Evolutionary conservation across 352 stramenopile species (phyloP), one percentile per base, ranked within the genome.

Genomic region (Lagenidium giganteum): DNA sequence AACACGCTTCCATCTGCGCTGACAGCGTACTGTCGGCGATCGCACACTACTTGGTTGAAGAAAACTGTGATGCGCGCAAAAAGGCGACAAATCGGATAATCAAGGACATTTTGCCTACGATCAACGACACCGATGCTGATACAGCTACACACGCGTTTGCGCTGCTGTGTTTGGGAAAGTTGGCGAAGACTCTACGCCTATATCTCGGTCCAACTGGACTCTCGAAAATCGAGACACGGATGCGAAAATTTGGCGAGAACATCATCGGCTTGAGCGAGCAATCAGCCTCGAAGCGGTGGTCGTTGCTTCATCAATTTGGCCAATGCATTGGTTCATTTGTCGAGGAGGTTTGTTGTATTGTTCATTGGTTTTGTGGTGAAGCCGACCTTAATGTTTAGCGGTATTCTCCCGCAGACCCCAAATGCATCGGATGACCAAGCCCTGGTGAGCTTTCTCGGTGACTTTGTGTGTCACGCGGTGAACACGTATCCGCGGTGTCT

Each of bases 61-160:
- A 57, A 14, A 70, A 69, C 23, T 59, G 82, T 18, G 67, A 83
- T 11, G 31, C 28, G 30, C 61, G 64, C 20, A 93, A 90, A 42
- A 87, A 83, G 33, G 57, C 57, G 9, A 47, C 89, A 30, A 85
- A 89, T 33, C 77, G 70, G 28, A 70, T 93, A 30, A 38, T 89
- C 22, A 88, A 90, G 32, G 73, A 90, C 16, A 47, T 87, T 25
- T 49, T 93, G 4, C 73, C 71, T 0, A 49, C 73, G 24, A 41
- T 93, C 26, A 83, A 57, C 14, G 70, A 87, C 41, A 50, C 58
- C n/a, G 37, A 58, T 16, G 57, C 62, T 16, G 41, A 58, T 23
- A 62, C 53, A 30, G 55, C 59, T 1, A 54, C 36, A 20, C 59
- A 82, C 18, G 51, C 67, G 8, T 86, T 89, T 25, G 61, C 67